Base-by-base conservation (phyloP, 2,329 filamentous ascomycete species). In the Trichoderma brevicompactum region DNA sequence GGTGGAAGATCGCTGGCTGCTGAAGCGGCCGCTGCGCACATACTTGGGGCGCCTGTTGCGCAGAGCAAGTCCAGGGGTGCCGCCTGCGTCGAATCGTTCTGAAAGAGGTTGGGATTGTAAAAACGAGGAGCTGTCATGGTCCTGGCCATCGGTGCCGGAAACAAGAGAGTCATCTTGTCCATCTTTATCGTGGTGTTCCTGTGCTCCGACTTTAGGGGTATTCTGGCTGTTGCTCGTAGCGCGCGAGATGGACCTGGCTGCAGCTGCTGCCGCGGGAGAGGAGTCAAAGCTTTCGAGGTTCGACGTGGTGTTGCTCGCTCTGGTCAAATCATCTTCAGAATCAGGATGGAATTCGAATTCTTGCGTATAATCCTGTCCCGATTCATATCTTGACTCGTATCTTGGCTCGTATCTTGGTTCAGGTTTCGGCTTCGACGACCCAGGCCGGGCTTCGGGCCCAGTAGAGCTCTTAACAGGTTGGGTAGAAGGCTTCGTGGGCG, bases 1-100 rank as follows among this genome's bases (percentile, higher is more conserved):
- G 3, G 84, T 80, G 1, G 86, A 89, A 4, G 86, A 89, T 62
- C 85, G 79, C 69, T 87, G 83, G 72, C 85, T 88, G 41, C 79
- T 80, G 71, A 83, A 81, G 41, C 84, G 81, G 72, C 84, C 88
- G 72, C 84, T 88, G 62, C 83, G 82, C 17, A 89, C 75, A 68
- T 85, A 88, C 69, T 83, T 86, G 12, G 85, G 85, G 40, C 83
- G 79, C n/a, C 77, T 78, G 58, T 76, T 75, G 48, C 80, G 80
- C 28, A 87, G 76, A 1, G 81, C 78, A 53, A 79, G 74, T 7
- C 82, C 82, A 0, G 80, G 79, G 4, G 80, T 83, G 69, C 74
- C 80, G 19, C 81, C 83, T 1, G 79, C 78, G 68, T 86, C 83
- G 7, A 74, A 65, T 10, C 63, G 72, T 40, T 76, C 76, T 2